Conservation (phyloP, 495 filamentous ascomycete species). For the Penicillium steckii region DNA sequence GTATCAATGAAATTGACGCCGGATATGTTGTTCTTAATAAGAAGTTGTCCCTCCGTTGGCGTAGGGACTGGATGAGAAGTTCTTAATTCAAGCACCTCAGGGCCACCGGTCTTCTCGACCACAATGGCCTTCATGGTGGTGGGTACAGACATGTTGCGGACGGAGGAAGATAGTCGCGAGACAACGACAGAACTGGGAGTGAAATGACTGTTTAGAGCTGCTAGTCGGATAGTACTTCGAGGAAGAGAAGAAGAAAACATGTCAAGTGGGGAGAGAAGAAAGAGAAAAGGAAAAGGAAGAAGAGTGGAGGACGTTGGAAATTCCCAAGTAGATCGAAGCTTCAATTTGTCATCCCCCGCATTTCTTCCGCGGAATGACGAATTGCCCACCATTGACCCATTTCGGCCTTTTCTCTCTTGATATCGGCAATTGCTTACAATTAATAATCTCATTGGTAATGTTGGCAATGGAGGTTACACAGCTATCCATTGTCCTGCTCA, state of each 20-base stretch:
- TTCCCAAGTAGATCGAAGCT: slow-evolving; percentile 6
- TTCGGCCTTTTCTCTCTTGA: not conserved
- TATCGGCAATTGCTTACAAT: not conserved
- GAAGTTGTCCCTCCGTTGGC: slow-evolving; percentile 66
- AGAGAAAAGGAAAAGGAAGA: not conserved
- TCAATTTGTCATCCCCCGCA: slow-evolving; percentile 29
- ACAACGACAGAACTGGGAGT: not conserved
- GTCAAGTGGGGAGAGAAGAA: not conserved
- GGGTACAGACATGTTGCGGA: slow-evolving; percentile 47
- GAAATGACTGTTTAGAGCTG: slow-evolving; percentile 21
- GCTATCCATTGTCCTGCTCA: too few relatives aligned
- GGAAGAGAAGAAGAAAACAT: slow-evolving; percentile 18
- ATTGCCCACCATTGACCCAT: not conserved
- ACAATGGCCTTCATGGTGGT: slow-evolving; percentile 74
- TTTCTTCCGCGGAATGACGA: slow-evolving; percentile 2
- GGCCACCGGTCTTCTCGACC: slow-evolving; percentile 73
- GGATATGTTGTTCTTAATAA: slow-evolving; percentile 82
- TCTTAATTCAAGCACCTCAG: slow-evolving; percentile 74
- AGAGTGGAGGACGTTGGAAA: not conserved
- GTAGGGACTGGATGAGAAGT: slow-evolving; percentile 74
- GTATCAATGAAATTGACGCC: slow-evolving; percentile 88
- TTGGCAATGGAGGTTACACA: too few relatives aligned
- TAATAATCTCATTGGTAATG: too few relatives aligned
- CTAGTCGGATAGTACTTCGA: slow-evolving; percentile 21
- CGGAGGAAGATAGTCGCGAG: slow-evolving; percentile 1